Evolutionary conservation across 768 basidiomycete genomes (phyloP), one percentile per base, ranked within the genome.

Genomic region (Boletus tylopilopsis): DNA sequence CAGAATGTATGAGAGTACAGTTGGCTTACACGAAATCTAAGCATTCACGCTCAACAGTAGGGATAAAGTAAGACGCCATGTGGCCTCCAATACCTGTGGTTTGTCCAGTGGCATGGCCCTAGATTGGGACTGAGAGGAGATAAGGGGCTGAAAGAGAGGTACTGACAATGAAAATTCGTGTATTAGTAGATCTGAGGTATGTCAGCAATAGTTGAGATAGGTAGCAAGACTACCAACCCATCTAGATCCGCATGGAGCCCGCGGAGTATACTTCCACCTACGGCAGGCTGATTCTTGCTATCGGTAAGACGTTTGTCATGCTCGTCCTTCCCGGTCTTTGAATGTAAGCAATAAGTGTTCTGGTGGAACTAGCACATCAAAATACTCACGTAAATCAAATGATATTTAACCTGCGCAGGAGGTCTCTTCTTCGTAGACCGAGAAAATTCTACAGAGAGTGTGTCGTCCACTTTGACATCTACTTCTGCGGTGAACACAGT

Each of bases 401-500:
- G 10, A 25, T 54, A 51, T 13, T 8, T 43, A 12, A 47, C 32
- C 13, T 5, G 18, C 0, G 27, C n/a, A n/a, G 50, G 50, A 24
- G 53, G 45, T 12, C 24, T 0, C 37, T 54, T 54, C 22, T 24
- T 47, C 6, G 33, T 47, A 39, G 15, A 51, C 18, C 45, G 45
- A 1, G 21, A 1, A 35, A 54, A 18, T 29, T 42, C 43, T 3
- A 1, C 30, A n/a, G 24, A 25, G 6, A 29, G 36, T 19, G n/a
- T 36, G 12, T 24, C 2, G 9, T 47, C 27, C 5, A 47, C 16
- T n/a, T 34, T 5, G 4, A 47, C 45, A 1, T 43, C 24, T 32
- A 47, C 49, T 5, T 47, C 32, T 8, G 62, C 69, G 18, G 53
- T 55, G 50, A 61, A 71, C n/a, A 70, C 49, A 6, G 62, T 63